Evolutionary conservation across 148 eudicot species (phyloP).

Genomic region (Cornus kousa): DNA sequence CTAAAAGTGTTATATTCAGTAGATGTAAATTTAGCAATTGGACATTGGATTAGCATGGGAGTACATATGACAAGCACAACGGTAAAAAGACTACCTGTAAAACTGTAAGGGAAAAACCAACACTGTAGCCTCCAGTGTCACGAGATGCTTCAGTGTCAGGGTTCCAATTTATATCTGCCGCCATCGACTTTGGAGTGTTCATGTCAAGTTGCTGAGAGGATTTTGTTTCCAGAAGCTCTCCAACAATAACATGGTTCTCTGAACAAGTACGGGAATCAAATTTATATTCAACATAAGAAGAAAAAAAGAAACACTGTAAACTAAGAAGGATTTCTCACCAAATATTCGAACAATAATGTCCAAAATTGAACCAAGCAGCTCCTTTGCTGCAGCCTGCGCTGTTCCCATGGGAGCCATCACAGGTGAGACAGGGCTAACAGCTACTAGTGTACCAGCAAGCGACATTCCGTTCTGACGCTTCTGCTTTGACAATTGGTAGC

Average conservation of each 20-base stretch:
- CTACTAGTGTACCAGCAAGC: constrained; percentile 59
- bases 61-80: background rate
- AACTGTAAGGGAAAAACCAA: constrained; percentile 89
- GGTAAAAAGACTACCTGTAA: constrained; percentile 57
- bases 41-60: constrained; percentile 1
- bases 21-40: constrained; percentile 6
- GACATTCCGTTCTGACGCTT: constrained; percentile 73
- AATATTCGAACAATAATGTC: constrained; percentile 76
- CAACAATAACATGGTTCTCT: constrained; percentile 96
- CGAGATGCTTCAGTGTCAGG: constrained; percentile 70
- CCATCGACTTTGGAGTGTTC: constrained; percentile 78
- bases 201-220: constrained; percentile 68
- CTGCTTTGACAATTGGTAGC: constrained; percentile 64
- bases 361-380: constrained; percentile 78
- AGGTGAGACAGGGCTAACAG: constrained; percentile 94
- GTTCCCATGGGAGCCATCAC: constrained; percentile 93
- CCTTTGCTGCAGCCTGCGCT: constrained; percentile 89
- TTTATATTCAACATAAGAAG: constrained; percentile 8
- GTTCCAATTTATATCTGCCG: constrained; percentile 65
- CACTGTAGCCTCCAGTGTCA: constrained; percentile 88
- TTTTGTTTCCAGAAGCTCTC: constrained; percentile 93
- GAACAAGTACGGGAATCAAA: constrained; percentile 19
- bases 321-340: constrained; percentile 50
- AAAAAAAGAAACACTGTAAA: constrained; percentile 9
- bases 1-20: background rate